Conservation (phyloP, 176 grass and related monocot genomes). For the Panicum miliaceum region DNA sequence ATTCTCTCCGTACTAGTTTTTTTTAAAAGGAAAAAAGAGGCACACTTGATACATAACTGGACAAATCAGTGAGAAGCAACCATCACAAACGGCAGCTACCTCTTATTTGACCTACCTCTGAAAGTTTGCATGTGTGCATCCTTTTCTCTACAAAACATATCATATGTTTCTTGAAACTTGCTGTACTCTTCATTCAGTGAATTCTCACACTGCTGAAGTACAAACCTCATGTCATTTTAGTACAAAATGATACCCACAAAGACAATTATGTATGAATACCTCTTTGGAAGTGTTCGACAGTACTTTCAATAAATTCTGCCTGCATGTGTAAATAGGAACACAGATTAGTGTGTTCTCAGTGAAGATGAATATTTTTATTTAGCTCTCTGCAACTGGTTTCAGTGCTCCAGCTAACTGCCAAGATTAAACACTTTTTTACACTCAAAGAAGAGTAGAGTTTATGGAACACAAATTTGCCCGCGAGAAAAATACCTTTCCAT, state of each 20-base stretch:
- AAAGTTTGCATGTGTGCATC: slow-evolving; percentile 66
- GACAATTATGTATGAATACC: slow-evolving; percentile 43
- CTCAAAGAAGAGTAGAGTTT: neutral
- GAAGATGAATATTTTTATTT: neutral
- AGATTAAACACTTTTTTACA: neutral
- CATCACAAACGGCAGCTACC: slow-evolving; percentile 12
- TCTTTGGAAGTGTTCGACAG: slow-evolving; percentile 81
- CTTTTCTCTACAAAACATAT: slow-evolving; percentile 76
- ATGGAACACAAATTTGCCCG: neutral
- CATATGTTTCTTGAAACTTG: slow-evolving; percentile 83
- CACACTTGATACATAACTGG: neutral
- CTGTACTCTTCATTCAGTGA: slow-evolving; percentile 77
- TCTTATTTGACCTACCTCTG: slow-evolving; percentile 60
- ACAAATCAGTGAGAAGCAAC: neutral
- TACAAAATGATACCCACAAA: neutral
- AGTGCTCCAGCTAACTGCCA: neutral
- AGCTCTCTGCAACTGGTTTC: neutral
- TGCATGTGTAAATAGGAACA: slow-evolving; percentile 43
- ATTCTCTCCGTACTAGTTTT: no score
- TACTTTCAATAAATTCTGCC: slow-evolving; percentile 76
- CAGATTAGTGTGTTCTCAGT: neutral
- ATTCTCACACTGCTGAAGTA: slow-evolving; percentile 67
- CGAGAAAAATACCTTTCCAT: slow-evolving; percentile 69
- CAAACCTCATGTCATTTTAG: slow-evolving; percentile 30
- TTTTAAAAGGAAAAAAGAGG: neutral